Conservation (phyloP, 1,139 yeast genomes). For the Casaregolazyma suthepensis region DNA sequence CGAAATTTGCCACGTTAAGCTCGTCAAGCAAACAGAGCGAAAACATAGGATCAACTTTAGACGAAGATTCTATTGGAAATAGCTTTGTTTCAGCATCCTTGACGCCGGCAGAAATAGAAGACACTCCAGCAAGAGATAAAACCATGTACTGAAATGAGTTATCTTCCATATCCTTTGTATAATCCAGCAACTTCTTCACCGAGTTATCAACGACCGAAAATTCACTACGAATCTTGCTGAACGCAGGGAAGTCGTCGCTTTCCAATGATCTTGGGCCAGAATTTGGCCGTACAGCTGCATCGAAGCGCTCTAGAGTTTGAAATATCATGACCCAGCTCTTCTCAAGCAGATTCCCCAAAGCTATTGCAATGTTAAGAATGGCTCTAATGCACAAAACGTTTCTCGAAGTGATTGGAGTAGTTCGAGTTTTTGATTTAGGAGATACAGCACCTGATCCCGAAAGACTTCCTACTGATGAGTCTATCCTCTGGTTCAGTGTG, state of each 20-base stretch:
- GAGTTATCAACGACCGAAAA: constrained; percentile 4
- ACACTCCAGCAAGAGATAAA: constrained; percentile 35
- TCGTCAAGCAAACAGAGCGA: constrained; percentile 35
- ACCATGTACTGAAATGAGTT: constrained; percentile 46
- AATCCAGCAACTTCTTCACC: constrained; percentile 53
- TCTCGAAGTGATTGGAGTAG: constrained; percentile 26
- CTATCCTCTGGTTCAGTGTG: constrained; percentile 1
- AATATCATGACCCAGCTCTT: constrained; percentile 65
- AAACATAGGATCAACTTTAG: constrained; percentile 14
- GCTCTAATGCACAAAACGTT: constrained; percentile 78
- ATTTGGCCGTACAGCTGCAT: constrained; percentile 47
- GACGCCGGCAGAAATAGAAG: constrained; percentile 6
- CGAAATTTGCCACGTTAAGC: constrained; percentile 45
- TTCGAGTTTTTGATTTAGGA: neutral
- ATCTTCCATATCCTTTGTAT: constrained; percentile 49
- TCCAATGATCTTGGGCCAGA: constrained; percentile 5
- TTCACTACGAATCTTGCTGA: neutral
- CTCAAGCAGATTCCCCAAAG: constrained; percentile 67
- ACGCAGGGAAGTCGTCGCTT: constrained; percentile 3
- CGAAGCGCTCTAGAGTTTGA: constrained; percentile 59
- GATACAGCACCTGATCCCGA: neutral
- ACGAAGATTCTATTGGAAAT: neutral
- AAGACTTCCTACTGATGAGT: neutral
- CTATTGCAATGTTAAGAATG: constrained; percentile 63
- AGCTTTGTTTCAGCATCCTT: constrained; percentile 16